These are phyloP conservation scores for Fusarium tupiense DNA, from an alignment of 2,329 filamentous ascomycete species.

Conservation along the genomic window DNA sequence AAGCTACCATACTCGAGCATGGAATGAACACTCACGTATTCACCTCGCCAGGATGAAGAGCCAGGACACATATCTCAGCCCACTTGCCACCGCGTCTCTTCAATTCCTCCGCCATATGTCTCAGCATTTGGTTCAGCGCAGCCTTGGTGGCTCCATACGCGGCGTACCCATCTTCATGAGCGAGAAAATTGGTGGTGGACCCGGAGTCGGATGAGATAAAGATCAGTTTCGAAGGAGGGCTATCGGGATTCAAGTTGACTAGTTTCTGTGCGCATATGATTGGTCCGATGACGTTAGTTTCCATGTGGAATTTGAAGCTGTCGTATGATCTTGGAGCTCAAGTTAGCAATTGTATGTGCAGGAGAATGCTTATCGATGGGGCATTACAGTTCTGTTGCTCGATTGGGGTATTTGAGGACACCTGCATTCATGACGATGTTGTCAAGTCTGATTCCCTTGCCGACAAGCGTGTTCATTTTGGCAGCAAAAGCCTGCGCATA, in stretches of 20 bases:
- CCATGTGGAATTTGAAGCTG: background rate
- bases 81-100: background rate
- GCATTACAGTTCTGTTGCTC: background rate
- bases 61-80: background rate
- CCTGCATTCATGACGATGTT: background rate
- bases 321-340: background rate
- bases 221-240: background rate
- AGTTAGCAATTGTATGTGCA: fast-evolving
- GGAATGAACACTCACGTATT: background rate
- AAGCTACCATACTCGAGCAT: fast-evolving
- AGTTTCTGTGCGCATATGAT: background rate
- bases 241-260: fast-evolving
- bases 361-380: fast-evolving
- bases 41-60: background rate
- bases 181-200: background rate
- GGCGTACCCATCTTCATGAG: background rate
- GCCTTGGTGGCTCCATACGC: background rate
- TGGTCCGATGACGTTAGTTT: background rate
- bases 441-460: background rate
- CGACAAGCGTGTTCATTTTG: fast-evolving
- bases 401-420: background rate
- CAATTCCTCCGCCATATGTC: background rate
- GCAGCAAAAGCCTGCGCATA: background rate
- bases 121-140: background rate
- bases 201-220: background rate